Evolutionary conservation across 108 stramenopile genomes (phyloP).

Genomic region (Nitzschia sp.): DNA sequence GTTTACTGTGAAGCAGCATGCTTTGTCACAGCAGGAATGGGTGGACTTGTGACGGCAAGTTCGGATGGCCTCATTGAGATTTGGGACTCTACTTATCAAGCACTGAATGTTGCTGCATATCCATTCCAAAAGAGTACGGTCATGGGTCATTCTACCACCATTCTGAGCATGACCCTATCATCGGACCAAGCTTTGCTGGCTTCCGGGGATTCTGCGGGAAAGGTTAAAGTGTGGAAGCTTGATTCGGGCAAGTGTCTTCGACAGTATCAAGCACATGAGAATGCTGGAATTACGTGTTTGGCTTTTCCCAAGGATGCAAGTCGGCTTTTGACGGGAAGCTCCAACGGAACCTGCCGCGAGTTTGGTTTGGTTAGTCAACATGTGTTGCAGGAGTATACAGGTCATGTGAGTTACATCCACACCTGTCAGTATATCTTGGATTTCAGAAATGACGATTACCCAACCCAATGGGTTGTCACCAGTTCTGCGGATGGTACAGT

Average conservation of each 20-base stretch:
- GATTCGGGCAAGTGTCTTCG: constrained; percentile 75
- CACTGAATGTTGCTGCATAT: constrained; percentile 52
- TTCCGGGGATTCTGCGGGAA: constrained; percentile 70
- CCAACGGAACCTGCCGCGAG: constrained; percentile 69
- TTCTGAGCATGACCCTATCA: constrained; percentile 74
- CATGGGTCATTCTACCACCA: constrained; percentile 74
- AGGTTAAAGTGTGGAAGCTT: constrained; percentile 80
- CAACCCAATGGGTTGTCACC: constrained; percentile 61
- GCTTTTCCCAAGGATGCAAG: constrained; percentile 61
- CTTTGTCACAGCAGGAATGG: constrained; percentile 55
- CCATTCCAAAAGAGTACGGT: constrained; percentile 84
- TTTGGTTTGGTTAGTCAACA: constrained; percentile 75
- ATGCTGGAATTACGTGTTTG: constrained; percentile 53
- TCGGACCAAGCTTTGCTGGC: constrained; percentile 86
- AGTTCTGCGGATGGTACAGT: constrained; percentile 90
- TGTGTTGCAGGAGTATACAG: constrained; percentile 81
- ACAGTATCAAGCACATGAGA: constrained; percentile 62
- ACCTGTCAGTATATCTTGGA: constrained; percentile 54
- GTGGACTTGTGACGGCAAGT: constrained; percentile 79
- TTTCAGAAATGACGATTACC: constrained; percentile 8
- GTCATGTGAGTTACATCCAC: constrained; percentile 84
- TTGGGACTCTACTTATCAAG: constrained; percentile 77
- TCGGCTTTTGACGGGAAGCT: constrained; percentile 71
- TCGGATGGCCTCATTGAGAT: constrained; percentile 94
- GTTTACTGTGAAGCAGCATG: constrained; percentile 68